Evolutionary conservation across 768 basidiomycete genomes (phyloP).

Genomic region (Kwoniella mangroviensis): DNA sequence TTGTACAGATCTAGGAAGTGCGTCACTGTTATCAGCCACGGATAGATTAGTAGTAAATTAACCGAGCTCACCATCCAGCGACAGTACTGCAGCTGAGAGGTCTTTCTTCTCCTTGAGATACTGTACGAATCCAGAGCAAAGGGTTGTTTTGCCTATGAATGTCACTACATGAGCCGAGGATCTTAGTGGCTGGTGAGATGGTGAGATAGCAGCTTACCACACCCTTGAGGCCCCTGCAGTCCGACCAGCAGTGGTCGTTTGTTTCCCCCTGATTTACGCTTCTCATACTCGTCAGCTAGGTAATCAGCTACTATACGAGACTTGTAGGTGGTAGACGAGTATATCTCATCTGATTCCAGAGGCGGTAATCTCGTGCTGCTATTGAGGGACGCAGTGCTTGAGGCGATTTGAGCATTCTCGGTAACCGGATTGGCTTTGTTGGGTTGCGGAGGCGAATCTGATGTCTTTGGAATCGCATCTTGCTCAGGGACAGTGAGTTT

Average conservation of each 20-base stretch:
- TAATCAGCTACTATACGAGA: constrained; percentile 41
- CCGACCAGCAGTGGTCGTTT: constrained; percentile 75
- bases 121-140: constrained; percentile 67
- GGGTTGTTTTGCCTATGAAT: constrained; percentile 72
- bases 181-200: no score
- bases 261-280: constrained; percentile 18
- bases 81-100: constrained; percentile 51
- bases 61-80: constrained; percentile 57
- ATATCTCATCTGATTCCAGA: constrained; percentile 31
- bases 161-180: no score
- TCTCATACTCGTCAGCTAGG: constrained; percentile 32
- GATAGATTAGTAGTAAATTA: no score
- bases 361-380: constrained; percentile 20
- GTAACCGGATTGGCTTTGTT: no score
- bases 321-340: constrained; percentile 44
- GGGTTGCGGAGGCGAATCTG: no score
- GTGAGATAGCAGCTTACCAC: constrained; percentile 58
- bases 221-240: constrained; percentile 91
- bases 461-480: no score
- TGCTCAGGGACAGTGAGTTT: no score
- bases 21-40: constrained; percentile 61
- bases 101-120: constrained; percentile 50
- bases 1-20: constrained; percentile 70
- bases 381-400: background rate
- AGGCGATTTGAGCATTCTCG: no score